These are phyloP conservation scores for Coleophoma eucalyptorum DNA, from an alignment of 2,329 filamentous ascomycete genomes.

Conservation along the genomic window DNA sequence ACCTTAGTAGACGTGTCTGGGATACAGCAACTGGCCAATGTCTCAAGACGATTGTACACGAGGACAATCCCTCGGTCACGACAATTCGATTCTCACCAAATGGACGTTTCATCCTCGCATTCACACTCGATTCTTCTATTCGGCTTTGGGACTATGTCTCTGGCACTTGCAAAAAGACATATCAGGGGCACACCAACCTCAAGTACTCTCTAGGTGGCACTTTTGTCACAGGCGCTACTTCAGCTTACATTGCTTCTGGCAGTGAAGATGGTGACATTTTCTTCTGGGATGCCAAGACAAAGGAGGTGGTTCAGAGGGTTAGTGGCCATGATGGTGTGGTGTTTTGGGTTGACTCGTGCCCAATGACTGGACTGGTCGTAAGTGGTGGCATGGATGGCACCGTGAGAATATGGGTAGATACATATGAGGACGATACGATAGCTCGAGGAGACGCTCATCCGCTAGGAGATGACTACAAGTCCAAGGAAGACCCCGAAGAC, in stretches of 20 bases:
- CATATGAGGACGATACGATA: conserved; percentile 17
- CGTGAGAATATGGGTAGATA: conserved; percentile 56
- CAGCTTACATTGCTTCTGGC: conserved; percentile 70
- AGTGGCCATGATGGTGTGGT: conserved; percentile 53
- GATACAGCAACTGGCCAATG: conserved; percentile 95
- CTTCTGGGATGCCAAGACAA: conserved; percentile 87
- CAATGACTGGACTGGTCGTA: conserved; percentile 45
- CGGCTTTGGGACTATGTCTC: conserved; percentile 94
- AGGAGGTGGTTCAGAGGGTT: conserved; percentile 72
- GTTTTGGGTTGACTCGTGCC: conserved; percentile 64
- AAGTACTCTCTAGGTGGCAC: conserved; percentile 81
- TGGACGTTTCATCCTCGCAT: conserved; percentile 87
- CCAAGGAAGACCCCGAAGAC: conserved; percentile 4
- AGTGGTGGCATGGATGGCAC: conserved; percentile 61
- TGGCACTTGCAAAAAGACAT: conserved; percentile 91
- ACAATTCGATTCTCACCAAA: conserved; percentile 93
- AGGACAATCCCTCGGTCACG: conserved; percentile 88
- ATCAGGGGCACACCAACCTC: conserved; percentile 85
- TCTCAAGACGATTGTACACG: conserved; percentile 88
- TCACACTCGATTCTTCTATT: conserved; percentile 84
- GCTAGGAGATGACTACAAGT: conserved; percentile 9
- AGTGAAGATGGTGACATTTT: conserved; percentile 85
- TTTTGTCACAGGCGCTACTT: conserved; percentile 64
- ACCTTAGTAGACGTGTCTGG: conserved; percentile 71
- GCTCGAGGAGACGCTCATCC: conserved; percentile 9